Evolutionary conservation across 2,329 filamentous ascomycete species (phyloP).

Genomic region (Botrytis porri): DNA sequence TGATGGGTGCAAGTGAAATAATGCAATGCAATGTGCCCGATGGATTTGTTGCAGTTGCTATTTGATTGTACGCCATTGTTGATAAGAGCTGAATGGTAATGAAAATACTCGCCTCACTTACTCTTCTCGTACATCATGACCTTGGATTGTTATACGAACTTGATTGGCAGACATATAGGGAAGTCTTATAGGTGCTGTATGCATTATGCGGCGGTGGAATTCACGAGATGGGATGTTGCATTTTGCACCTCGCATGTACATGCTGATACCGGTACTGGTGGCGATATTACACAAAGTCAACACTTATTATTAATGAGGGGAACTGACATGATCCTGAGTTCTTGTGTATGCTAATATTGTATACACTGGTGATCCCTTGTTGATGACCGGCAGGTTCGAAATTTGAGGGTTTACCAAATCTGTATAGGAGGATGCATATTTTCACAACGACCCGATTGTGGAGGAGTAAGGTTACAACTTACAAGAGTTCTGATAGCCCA

Average conservation of each 20-base stretch:
- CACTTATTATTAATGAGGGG: background rate
- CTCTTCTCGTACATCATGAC: background rate
- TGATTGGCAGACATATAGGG: background rate
- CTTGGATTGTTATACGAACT: background rate
- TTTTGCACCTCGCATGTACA: background rate
- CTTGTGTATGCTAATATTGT: background rate
- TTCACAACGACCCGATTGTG: background rate
- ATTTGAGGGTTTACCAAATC: background rate
- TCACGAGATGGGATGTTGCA: constrained; percentile 5
- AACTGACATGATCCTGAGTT: background rate
- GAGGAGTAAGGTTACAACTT: too few species aligned
- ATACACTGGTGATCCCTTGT: background rate
- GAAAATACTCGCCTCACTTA: background rate
- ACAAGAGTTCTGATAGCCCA: background rate
- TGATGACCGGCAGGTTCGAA: background rate
- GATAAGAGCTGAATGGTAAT: background rate
- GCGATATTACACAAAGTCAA: background rate
- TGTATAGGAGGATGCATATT: background rate
- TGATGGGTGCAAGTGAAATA: background rate
- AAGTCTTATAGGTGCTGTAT: background rate
- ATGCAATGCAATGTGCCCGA: background rate
- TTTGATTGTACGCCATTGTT: constrained; percentile 9
- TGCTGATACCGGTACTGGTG: background rate
- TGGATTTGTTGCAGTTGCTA: background rate
- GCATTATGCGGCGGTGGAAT: background rate